Evolutionary conservation across 2,329 filamentous ascomycete genomes (phyloP).

Genomic region (Penicillium concentricum): DNA sequence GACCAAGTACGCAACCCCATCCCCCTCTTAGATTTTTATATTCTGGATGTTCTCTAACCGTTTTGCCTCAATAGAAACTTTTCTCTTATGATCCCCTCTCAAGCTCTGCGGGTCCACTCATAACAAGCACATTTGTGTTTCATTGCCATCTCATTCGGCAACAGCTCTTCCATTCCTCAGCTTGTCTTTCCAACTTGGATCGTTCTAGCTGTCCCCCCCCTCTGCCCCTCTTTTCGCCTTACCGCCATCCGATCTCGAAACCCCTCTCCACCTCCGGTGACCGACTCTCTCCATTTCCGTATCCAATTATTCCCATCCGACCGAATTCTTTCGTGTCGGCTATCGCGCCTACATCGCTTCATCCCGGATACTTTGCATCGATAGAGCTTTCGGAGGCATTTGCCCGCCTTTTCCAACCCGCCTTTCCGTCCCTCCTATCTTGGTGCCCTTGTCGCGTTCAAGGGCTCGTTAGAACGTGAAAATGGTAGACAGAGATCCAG

Average conservation of each 20-base stretch:
- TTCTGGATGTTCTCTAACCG: neutral
- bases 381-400: slow-evolving; percentile 20
- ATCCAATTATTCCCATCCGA: slow-evolving; percentile 11
- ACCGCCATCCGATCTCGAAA: slow-evolving; percentile 14
- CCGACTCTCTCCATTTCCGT: slow-evolving; percentile 8
- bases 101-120: slow-evolving; percentile 27
- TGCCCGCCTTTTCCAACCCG: slow-evolving; percentile 5
- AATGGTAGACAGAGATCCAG: slow-evolving; percentile 96
- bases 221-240: slow-evolving; percentile 13
- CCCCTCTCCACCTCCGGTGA: slow-evolving; percentile 20
- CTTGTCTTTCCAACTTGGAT: neutral
- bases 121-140: slow-evolving; percentile 15
- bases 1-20: slow-evolving; percentile 7
- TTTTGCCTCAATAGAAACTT: neutral
- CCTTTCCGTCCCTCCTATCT: slow-evolving; percentile 16
- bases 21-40: neutral
- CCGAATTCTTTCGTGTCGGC: slow-evolving; percentile 9
- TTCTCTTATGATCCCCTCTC: slow-evolving; percentile 20
- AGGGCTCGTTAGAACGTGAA: slow-evolving; percentile 52
- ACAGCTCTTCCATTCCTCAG: neutral
- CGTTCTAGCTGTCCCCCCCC: slow-evolving; percentile 22
- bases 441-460: slow-evolving; percentile 22
- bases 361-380: slow-evolving; percentile 12
- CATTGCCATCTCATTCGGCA: slow-evolving; percentile 12
- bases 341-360: slow-evolving; percentile 4